Conservation (phyloP, 2,329 filamentous ascomycete species). For the Fusarium ramigenum region DNA sequence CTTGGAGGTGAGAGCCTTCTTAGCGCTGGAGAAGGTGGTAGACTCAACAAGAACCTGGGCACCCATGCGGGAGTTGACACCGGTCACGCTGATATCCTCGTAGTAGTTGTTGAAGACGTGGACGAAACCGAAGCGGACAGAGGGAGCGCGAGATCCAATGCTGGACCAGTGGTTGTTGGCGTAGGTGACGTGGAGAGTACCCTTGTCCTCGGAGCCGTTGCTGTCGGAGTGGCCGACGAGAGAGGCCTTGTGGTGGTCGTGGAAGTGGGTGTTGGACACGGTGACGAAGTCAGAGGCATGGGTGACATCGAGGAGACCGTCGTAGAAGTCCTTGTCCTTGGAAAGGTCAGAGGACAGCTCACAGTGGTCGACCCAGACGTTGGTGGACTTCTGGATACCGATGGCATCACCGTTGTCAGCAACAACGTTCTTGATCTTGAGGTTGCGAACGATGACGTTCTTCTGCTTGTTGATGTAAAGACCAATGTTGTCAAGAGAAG, state of each 20-base stretch:
- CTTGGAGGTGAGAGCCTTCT: constrained; percentile 49
- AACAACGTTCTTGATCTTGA: constrained; percentile 64
- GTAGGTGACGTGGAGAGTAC: constrained; percentile 71
- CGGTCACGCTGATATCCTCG: constrained; percentile 52
- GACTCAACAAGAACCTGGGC: constrained; percentile 69
- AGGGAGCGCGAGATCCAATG: constrained; percentile 70
- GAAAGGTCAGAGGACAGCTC: constrained; percentile 69
- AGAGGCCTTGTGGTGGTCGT: constrained; percentile 64
- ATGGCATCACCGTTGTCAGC: constrained; percentile 68
- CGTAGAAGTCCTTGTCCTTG: constrained; percentile 75
- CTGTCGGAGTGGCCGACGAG: constrained; percentile 68
- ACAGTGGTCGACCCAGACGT: constrained; percentile 74
- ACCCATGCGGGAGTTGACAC: constrained; percentile 65
- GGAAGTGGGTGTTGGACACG: constrained; percentile 48
- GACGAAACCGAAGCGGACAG: constrained; percentile 71
- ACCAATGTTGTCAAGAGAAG: constrained; percentile 57
- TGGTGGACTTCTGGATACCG: constrained; percentile 64
- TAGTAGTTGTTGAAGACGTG: constrained; percentile 67
- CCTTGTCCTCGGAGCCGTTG: constrained; percentile 67
- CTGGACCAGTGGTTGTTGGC: constrained; percentile 73
- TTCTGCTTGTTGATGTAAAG: constrained; percentile 61
- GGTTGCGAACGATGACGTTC: constrained; percentile 72
- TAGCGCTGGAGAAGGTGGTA: constrained; percentile 57
- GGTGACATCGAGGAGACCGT: constrained; percentile 71
- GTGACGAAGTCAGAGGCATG: constrained; percentile 71